phyloP scores from a whole-genome alignment of 164 flowering plant genomes.

The Macadamia tetraphylla region DNA sequence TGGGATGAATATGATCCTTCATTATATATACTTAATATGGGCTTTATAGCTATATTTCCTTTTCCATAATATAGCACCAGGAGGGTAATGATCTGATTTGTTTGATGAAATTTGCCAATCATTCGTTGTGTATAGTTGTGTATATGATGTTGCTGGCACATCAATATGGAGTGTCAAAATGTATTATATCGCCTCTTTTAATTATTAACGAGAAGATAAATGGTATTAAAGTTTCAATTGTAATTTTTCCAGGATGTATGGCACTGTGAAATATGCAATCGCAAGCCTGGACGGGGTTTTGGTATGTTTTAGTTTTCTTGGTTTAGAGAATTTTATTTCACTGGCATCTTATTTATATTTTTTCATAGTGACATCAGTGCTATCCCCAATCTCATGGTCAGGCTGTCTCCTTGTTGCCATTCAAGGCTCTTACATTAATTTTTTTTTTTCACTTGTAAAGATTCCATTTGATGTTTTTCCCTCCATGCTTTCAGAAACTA shows the following conservation, averaged over 20 bases:
- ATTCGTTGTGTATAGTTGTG: neutral
- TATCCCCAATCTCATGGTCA: neutral
- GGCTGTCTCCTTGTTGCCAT: neutral
- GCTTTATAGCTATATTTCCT: too few species aligned
- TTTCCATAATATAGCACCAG: too few species aligned
- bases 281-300: slow-evolving; percentile 98
- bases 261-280: slow-evolving; percentile 99
- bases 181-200: too few species aligned
- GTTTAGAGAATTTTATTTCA: neutral
- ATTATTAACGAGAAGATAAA: too few species aligned
- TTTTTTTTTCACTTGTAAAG: neutral
- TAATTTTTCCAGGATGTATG: slow-evolving; percentile 76
- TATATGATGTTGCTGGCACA: neutral
- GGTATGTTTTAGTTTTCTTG: slow-evolving; percentile 46
- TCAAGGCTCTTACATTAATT: neutral
- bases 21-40: too few species aligned
- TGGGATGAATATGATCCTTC: too few species aligned
- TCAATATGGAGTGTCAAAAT: neutral
- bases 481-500: slow-evolving; percentile 65
- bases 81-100: too few species aligned
- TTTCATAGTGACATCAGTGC: neutral
- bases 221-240: neutral
- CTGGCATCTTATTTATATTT: neutral
- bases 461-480: neutral
- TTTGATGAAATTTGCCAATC: neutral